Evolutionary conservation across 768 basidiomycete genomes (phyloP).

Genomic region (Leccinum uliginosum): DNA sequence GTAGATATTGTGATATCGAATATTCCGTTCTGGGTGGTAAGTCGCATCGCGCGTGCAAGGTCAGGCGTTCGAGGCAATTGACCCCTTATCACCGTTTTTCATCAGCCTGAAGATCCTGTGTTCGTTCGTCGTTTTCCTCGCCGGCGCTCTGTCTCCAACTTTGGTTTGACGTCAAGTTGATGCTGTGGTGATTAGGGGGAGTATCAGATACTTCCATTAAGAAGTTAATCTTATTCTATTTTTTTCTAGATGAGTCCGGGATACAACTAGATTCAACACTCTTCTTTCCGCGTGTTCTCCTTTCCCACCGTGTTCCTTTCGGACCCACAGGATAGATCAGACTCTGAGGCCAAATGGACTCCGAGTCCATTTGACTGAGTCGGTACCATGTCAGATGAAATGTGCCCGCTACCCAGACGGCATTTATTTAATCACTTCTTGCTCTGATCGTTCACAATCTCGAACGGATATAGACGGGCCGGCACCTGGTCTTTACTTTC

Average conservation of each 20-base stretch:
- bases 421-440: too few species aligned
- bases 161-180: slow-evolving; percentile 29
- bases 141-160: slow-evolving; percentile 33
- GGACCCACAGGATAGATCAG: background rate
- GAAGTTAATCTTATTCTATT: background rate
- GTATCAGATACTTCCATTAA: background rate
- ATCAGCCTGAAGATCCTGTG: slow-evolving; percentile 37
- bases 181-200: slow-evolving; percentile 4
- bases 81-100: background rate
- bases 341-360: too few species aligned
- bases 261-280: background rate
- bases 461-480: background rate
- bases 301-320: background rate
- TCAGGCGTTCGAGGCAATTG: background rate
- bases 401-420: too few species aligned
- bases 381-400: too few species aligned
- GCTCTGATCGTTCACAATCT: background rate
- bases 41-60: slow-evolving; percentile 10
- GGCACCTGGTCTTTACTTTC: background rate
- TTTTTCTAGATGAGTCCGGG: background rate
- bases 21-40: slow-evolving; percentile 34
- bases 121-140: slow-evolving; percentile 33
- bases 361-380: too few species aligned
- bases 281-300: background rate
- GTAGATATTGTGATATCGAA: slow-evolving; percentile 27